These are phyloP conservation scores for Yamadazyma triangularis DNA, from an alignment of 1,139 yeast species.

Conservation along the genomic window DNA sequence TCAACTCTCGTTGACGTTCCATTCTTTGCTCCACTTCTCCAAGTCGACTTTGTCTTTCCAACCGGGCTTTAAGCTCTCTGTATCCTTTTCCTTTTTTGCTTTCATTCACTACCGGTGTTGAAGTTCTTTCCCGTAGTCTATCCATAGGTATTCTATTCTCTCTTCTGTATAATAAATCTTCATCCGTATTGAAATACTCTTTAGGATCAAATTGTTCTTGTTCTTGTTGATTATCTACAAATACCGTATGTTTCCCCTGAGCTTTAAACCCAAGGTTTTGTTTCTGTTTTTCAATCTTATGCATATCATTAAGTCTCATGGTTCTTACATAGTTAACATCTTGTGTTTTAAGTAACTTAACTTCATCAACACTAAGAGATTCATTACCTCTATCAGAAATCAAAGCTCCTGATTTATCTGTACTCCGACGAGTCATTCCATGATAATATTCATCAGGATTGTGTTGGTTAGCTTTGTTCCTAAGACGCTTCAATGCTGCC, in stretches of 20 bases:
- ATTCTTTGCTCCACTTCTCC: constrained; percentile 65
- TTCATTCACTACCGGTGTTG: constrained; percentile 19
- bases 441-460: constrained; percentile 98
- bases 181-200: constrained; percentile 65
- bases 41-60: constrained; percentile 66
- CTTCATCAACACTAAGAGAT: constrained; percentile 65
- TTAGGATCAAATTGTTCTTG: constrained; percentile 61
- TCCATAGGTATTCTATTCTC: constrained; percentile 67
- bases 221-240: constrained; percentile 62
- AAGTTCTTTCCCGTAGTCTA: constrained; percentile 49
- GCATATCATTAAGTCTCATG: constrained; percentile 62
- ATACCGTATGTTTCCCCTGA: constrained; percentile 77
- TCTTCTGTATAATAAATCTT: constrained; percentile 53
- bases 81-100: constrained; percentile 56
- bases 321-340: constrained; percentile 84
- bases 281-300: constrained; percentile 59
- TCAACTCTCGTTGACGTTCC: constrained; percentile 75
- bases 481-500: constrained; percentile 72
- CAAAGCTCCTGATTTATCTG: constrained; percentile 62
- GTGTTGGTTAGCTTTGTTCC: constrained; percentile 64
- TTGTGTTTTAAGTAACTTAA: constrained; percentile 79
- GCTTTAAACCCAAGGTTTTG: constrained; percentile 50
- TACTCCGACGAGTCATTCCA: constrained; percentile 71
- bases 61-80: constrained; percentile 49
- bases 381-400: constrained; percentile 66